Evolutionary conservation across 805 yeast species (phyloP).

Genomic region (Monosporozyma yasuniensis): DNA sequence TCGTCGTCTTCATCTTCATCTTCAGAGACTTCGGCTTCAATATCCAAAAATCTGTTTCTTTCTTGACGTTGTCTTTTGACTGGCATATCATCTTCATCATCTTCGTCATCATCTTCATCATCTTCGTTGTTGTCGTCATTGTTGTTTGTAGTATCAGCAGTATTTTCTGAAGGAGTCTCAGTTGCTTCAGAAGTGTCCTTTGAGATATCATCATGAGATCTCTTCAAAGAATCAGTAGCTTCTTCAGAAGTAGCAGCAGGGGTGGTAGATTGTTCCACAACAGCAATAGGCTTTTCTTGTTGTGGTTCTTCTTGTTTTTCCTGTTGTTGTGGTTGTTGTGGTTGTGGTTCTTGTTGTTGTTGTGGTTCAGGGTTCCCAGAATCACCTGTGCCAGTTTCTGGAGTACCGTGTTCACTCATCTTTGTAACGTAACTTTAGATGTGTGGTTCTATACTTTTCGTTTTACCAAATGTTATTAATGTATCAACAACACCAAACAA

Average conservation of each 20-base stretch:
- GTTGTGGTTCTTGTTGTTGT: background rate
- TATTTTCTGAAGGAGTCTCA: background rate
- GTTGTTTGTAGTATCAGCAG: constrained; percentile 14
- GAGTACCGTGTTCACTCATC: background rate
- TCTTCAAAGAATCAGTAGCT: constrained; percentile 1
- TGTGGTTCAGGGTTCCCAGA: background rate
- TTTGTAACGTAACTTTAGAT: background rate
- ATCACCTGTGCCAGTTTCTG: background rate
- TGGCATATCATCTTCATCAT: constrained; percentile 39
- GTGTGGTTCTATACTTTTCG: background rate
- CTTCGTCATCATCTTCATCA: constrained; percentile 55
- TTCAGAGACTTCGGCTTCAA: constrained; percentile 97
- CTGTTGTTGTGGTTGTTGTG: background rate
- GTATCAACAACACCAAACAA: background rate
- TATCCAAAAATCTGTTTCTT: constrained; percentile 88
- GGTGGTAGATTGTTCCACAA: background rate
- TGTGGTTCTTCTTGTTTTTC: background rate
- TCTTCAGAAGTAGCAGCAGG: background rate
- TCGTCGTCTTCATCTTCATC: constrained; percentile 91
- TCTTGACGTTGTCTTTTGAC: constrained; percentile 38
- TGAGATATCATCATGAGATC: constrained; percentile 3
- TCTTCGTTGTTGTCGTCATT: constrained; percentile 41
- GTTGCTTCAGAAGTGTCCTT: background rate
- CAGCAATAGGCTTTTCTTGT: background rate
- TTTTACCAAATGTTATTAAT: background rate